Evolutionary conservation across 805 yeast species (phyloP).

Genomic region (Metschnikowia baotianmanensis): DNA sequence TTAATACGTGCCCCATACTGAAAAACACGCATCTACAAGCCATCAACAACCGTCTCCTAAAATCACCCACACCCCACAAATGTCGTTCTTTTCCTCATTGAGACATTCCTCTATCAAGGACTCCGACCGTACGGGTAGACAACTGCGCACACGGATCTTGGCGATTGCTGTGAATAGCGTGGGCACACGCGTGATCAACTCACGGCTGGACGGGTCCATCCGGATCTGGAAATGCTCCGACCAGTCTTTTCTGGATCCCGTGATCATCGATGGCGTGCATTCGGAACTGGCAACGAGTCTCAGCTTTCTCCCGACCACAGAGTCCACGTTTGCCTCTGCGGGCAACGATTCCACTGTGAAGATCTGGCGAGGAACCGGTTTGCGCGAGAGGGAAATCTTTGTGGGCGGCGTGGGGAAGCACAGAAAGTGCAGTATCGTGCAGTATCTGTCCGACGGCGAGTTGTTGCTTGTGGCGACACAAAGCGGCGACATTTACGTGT

Average conservation of each 20-base stretch:
- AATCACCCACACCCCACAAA: not conserved
- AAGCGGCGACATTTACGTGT: slow-evolving; percentile 35
- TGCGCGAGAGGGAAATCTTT: slow-evolving; percentile 15
- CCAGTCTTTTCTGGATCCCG: slow-evolving; percentile 34
- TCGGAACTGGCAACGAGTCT: slow-evolving; percentile 37
- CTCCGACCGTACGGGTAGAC: slow-evolving; percentile 14
- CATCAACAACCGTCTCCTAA: no score
- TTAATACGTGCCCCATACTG: no score
- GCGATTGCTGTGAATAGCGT: slow-evolving; percentile 38
- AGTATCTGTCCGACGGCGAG: slow-evolving; percentile 47
- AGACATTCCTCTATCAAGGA: slow-evolving; percentile 11
- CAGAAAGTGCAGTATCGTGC: slow-evolving; percentile 21
- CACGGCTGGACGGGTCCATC: slow-evolving; percentile 44
- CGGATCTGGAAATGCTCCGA: slow-evolving; percentile 37
- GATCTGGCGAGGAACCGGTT: slow-evolving; percentile 22
- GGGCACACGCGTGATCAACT: slow-evolving; percentile 42
- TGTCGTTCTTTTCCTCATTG: slow-evolving; percentile 11
- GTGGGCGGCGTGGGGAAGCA: slow-evolving; percentile 22
- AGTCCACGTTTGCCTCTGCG: slow-evolving; percentile 46
- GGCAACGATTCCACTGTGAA: slow-evolving; percentile 47
- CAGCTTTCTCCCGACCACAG: slow-evolving; percentile 49
- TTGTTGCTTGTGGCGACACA: slow-evolving; percentile 44
- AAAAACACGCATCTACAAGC: no score
- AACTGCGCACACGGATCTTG: slow-evolving; percentile 31
- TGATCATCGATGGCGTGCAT: slow-evolving; percentile 42